Base-by-base conservation (phyloP, 208 protist species). In the Trichomonas tenax region DNA sequence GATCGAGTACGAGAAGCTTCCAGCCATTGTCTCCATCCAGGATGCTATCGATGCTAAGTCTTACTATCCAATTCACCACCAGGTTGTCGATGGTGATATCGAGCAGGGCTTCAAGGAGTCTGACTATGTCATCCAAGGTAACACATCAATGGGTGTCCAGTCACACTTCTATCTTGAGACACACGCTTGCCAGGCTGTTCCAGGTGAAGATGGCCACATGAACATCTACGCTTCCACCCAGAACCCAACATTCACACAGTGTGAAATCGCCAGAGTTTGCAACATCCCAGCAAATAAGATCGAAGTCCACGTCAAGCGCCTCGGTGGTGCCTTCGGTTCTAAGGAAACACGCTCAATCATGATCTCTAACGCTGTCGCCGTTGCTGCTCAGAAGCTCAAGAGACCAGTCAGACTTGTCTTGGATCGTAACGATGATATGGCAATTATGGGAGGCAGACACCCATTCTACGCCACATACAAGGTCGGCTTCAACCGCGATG, bases 141-240 rank as follows among this genome's bases (percentile, higher is more conserved):
- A 96, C 38, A 49, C 97, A 14, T 72, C 96, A 31, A 96, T 98
- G n/a, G 98, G 97, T 23, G 98, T 97, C 0, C 98, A 99, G 97
- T 98, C 98, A 90, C 98, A 99, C 84, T 98, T 99, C 63, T 98
- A 99, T 96, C 51, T 99, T 0, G 98, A 99, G 96, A 97, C 98
- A 41, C 58, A 96, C 26, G 96, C 93, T 21, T 96, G 95, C 15
- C 58, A 98, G 0, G 98, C 96, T 0, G 84, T 98, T 34, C 98
- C 98, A 14, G 63, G 49, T 44, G 98, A 98, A 96, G 96, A 98
- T 34, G 63, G 82, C 17, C 97, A 98, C 63, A 96, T 98, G 17
- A 96, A 96, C 0, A 88, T 99, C 8, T 97, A 97, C 41, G 58
- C 97, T 23, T 97, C 97, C 4, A 98, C 98, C 0, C 98, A 99